A percentile compares a stretch with the other conserved stretches of the same genome.
phyloP scores from a whole-genome alignment of 1,284 basidiomycete species.

The Clitocybe nebularis region DNA sequence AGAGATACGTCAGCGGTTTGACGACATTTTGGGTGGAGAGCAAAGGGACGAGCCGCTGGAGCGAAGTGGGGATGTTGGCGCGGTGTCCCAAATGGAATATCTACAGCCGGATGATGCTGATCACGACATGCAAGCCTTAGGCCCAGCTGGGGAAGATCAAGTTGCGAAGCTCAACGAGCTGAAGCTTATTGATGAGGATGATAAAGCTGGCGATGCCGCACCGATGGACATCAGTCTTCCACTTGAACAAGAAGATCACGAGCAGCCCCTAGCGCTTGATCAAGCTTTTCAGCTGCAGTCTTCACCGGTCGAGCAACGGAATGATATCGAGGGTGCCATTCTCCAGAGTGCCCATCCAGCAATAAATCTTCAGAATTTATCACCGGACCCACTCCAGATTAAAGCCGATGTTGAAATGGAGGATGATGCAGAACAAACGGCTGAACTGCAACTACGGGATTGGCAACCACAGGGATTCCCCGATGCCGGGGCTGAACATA shows the following conservation, averaged over 20 bases:
- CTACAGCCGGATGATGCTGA: conserved; percentile 70
- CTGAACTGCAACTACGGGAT: conserved; percentile 62
- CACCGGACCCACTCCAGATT: conserved; percentile 17
- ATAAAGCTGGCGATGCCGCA: conserved; percentile 29
- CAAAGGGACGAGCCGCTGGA: conserved; percentile 26
- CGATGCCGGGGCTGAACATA: conserved; percentile 57
- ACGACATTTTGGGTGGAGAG: conserved; percentile 74
- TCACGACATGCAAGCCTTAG: conserved; percentile 86
- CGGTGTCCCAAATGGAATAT: conserved; percentile 75
- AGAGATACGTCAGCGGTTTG: conserved; percentile 80
- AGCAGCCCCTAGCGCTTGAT: conserved; percentile 23
- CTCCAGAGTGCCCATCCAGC: conserved; percentile 25
- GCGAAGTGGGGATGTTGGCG: conserved; percentile 30
- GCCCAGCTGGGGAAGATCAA: conserved; percentile 81
- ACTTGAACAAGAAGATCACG: conserved; percentile 23
- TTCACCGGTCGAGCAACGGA: conserved; percentile 26
- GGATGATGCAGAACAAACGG: conserved; percentile 33
- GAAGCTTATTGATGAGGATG: conserved; percentile 65
- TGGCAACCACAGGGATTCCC: conserved; percentile 63
- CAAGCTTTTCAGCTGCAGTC: conserved; percentile 23
- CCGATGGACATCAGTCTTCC: conserved; percentile 48
- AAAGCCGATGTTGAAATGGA: conserved; percentile 38
- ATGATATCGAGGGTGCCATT: conserved; percentile 47
- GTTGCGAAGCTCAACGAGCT: conserved; percentile 81
- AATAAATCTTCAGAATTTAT: conserved; percentile 21